Evolutionary conservation across 2,329 filamentous ascomycete genomes (phyloP).

Genomic region (Lachnum nothofagi): DNA sequence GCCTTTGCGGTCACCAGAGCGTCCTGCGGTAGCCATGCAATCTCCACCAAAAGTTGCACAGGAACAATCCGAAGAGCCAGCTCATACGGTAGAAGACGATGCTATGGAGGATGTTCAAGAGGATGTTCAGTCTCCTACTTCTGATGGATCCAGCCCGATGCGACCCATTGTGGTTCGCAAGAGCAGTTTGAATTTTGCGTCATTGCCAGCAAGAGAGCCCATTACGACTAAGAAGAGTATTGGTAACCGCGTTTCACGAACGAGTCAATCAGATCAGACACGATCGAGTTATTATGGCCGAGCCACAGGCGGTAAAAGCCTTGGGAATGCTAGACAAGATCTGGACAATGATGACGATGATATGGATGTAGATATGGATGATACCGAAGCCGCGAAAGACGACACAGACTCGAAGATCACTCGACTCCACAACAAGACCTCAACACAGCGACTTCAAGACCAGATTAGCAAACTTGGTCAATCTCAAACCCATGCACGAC

Average conservation of each 20-base stretch:
- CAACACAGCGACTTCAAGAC: constrained; percentile 89
- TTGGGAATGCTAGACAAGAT: constrained; percentile 46
- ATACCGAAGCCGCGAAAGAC: constrained; percentile 31
- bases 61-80: constrained; percentile 11
- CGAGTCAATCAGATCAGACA: constrained; percentile 71
- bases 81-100: constrained; percentile 27
- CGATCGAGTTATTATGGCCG: constrained; percentile 70
- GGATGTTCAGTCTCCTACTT: constrained; percentile 46
- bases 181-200: constrained; percentile 91
- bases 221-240: constrained; percentile 79
- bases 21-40: background rate
- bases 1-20: constrained; percentile 16
- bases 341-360: constrained; percentile 53
- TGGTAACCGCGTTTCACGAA: constrained; percentile 65
- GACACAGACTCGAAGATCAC: constrained; percentile 45
- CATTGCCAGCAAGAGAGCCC: constrained; percentile 84
- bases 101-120: constrained; percentile 42
- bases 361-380: constrained; percentile 32
- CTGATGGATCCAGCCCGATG: constrained; percentile 68
- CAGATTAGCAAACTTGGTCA: constrained; percentile 74
- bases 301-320: constrained; percentile 67
- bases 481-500: constrained; percentile 36
- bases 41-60: constrained; percentile 12
- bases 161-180: constrained; percentile 73
- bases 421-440: constrained; percentile 72